Evolutionary conservation across 108 stramenopile genomes (phyloP), one percentile per base, ranked within the genome.

Genomic region (Ochromonas danica): DNA sequence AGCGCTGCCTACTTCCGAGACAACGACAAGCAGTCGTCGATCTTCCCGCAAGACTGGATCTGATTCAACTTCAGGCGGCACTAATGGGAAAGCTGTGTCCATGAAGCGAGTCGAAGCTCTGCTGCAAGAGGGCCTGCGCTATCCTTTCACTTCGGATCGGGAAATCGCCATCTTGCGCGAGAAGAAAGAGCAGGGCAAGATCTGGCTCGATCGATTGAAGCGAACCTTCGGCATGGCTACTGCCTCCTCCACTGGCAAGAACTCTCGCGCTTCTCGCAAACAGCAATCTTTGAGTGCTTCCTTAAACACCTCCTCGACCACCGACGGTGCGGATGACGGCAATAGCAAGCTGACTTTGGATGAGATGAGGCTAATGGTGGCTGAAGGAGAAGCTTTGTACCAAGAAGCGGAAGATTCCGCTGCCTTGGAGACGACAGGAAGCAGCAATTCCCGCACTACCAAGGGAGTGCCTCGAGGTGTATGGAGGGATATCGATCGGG

Each of bases 121-220:
- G 17, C 63, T 67, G 63, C 17, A 25, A 6, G 63, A 67, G 31
- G 63, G 33, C 17, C 14, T 14, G 31, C 17, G 6, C 30, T 33
- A 10, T 6, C 63, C 63, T 10, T 67, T 67, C 31, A 25, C 17
- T 10, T 67, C 25, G 3, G 10, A 28, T 6, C 14, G 25, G 3
- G 63, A 67, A 25, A 14, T 67, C 14, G 63, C 17, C 3, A 36
- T 67, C 14, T 25, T 67, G 3, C 3, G 33, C 3, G 33, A 36
- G 33, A 28, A 36, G 33, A 67, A 67, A 36, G 63, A 22, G 31
- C 63, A 67, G 31, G 63, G 14, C 3, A 28, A 35, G 33, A 25
- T 35, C 14, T 67, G 63, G 63, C 6, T 67, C 30, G 63, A 28
- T 28, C 63, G 63, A 6, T 67, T 67, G 33, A 67, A 67, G 31